Conservation (phyloP, 164 flowering plant species). For the Vitis cinerea region DNA sequence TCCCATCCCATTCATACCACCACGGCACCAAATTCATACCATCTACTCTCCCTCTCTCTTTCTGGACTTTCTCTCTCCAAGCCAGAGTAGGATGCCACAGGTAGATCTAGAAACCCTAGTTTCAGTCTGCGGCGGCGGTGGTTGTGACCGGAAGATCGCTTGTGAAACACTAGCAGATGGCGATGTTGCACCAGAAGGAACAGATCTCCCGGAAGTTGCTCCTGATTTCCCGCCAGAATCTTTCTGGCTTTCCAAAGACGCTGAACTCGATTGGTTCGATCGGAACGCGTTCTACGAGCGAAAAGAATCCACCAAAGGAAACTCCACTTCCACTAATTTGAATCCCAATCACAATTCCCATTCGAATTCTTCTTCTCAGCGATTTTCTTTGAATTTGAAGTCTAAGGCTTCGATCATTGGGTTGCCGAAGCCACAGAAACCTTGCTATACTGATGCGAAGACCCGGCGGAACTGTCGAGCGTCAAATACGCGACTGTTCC, state of each 20-base stretch:
- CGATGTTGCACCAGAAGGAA: not conserved
- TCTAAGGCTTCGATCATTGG: constrained; percentile 60
- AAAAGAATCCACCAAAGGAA: constrained; percentile 55
- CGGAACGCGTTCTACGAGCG: constrained; percentile 63
- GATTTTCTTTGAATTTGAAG: constrained; percentile 39
- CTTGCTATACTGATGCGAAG: constrained; percentile 28
- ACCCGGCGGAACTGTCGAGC: constrained; percentile 27
- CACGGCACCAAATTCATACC: not conserved
- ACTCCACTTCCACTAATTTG: constrained; percentile 20
- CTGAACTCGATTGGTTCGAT: constrained; percentile 76
- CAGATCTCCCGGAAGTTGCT: constrained; percentile 5
- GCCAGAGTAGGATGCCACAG: constrained; percentile 40
- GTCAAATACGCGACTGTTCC: constrained; percentile 34
- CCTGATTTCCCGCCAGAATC: constrained; percentile 75
- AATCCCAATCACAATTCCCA: constrained; percentile 22
- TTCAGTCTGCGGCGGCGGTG: constrained; percentile 41
- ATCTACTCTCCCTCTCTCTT: not conserved
- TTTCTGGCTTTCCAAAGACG: constrained; percentile 69
- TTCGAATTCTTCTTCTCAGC: constrained; percentile 43
- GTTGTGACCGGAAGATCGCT: constrained; percentile 46
- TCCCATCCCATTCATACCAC: no score
- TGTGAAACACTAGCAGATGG: constrained; percentile 49
- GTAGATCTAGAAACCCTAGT: constrained; percentile 60
- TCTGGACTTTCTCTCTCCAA: not conserved
- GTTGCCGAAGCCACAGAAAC: constrained; percentile 57